Evolutionary conservation across 148 eudicot species (phyloP), one percentile per base, ranked within the genome.

Genomic region (Vaccinium myrtillus): DNA sequence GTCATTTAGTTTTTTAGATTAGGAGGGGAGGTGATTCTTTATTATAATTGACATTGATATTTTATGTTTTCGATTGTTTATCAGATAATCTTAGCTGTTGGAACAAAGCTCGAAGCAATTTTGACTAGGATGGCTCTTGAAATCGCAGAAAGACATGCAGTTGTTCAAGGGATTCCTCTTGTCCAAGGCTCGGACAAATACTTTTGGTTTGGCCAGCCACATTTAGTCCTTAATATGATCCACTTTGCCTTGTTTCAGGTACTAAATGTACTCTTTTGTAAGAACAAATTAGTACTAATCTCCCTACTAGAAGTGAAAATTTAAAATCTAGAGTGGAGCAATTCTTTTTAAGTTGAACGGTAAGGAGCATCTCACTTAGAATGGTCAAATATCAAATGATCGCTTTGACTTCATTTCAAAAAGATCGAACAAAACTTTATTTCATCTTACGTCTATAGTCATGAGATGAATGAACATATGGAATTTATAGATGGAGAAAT

Each of bases 211-310:
- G 88, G 91, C 75, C 87, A 86, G 83, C 99, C 99, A 86, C 95
- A 88, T 19, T 85, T 96, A 27, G 87, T 94, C 71, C 98, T 96
- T 80, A 90, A 92, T 86, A 91, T 94, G 78, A 91, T 96, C 58
- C 99, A 94, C 85, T 96, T 94, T 70, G 87, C 91, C 19, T 71
- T 94, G 56, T 94, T 94, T 90, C 98, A 96, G 98, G 98, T 96
- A 88, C 25, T 80, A 50, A 46, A 58, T 39, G 9, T 82, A 8
- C 27, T 55, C 56, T 27, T 73, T 75, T 21, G 5, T 50, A 19
- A 13, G 10, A 67, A 46, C 21, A 50, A n/a, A 43, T 27, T 3
- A 32, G 19, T 7, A 25, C 55, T 53, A 8, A 9, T 53, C 55
- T 53, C 55, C 46, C 46, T 3, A 5, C 46, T 43, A 43, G 46